Conservation (phyloP, 83 land plant genomes). For the Picea abies region DNA sequence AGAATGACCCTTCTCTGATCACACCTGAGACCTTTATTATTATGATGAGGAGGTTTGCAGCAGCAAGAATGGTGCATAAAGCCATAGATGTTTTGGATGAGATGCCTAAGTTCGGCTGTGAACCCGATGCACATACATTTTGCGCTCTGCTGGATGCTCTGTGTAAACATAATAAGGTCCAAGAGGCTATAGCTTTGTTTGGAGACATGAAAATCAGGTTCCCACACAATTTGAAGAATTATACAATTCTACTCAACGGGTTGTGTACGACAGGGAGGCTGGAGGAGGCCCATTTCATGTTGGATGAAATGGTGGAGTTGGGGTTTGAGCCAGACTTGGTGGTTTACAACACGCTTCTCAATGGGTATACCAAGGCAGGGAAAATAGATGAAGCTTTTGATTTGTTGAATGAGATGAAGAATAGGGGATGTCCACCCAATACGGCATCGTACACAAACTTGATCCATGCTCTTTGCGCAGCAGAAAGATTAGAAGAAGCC, state of each 20-base stretch:
- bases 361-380: conserved; percentile 56
- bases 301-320: conserved; percentile 50
- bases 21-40: conserved; percentile 46
- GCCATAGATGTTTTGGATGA: conserved; percentile 70
- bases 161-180: conserved; percentile 57
- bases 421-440: conserved; percentile 51
- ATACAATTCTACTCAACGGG: conserved; percentile 60
- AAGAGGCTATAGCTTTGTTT: conserved; percentile 59
- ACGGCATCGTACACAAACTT: conserved; percentile 46
- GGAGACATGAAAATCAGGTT: conserved; percentile 57
- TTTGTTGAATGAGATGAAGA: conserved; percentile 58
- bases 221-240: conserved; percentile 49
- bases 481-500: conserved; percentile 57
- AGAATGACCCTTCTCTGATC: conserved; percentile 34
- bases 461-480: conserved; percentile 54
- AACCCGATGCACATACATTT: conserved; percentile 50
- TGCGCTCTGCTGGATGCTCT: conserved; percentile 68
- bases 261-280: conserved; percentile 71
- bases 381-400: conserved; percentile 57
- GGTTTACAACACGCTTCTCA: conserved; percentile 62
- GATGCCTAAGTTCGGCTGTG: conserved; percentile 64
- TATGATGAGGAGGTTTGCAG: conserved; percentile 64
- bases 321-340: conserved; percentile 73
- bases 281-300: conserved; percentile 51
- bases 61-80: conserved; percentile 58